Conservation (phyloP, 192 early-diverging fungal genomes). For the Coemansia sp. region DNA sequence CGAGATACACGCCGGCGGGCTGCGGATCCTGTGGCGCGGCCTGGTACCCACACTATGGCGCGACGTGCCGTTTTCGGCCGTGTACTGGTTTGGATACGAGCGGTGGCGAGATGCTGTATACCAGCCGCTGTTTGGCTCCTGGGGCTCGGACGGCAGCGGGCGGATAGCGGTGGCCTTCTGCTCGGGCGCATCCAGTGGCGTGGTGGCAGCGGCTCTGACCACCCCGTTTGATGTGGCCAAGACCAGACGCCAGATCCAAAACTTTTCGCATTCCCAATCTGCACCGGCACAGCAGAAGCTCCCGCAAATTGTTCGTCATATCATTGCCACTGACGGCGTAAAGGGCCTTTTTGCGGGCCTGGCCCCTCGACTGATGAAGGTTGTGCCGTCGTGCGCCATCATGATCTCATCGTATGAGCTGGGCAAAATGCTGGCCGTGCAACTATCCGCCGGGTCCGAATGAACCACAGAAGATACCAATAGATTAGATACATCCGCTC, state of each 20-base stretch:
- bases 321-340: conserved; percentile 33
- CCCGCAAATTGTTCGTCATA: conserved; percentile 28
- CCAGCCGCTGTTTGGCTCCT: conserved; percentile 16
- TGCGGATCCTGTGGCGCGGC: conserved; percentile 76
- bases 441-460: background rate
- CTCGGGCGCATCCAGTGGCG: conserved; percentile 81
- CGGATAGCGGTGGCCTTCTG: conserved; percentile 60
- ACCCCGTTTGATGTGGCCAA: conserved; percentile 97
- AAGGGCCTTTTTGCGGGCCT: conserved; percentile 51
- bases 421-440: conserved; percentile 49
- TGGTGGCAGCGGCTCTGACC: conserved; percentile 81
- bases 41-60: conserved; percentile 83
- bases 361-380: conserved; percentile 76
- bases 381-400: conserved; percentile 89
- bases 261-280: conserved; percentile 16
- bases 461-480: background rate
- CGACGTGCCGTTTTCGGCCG: conserved; percentile 93
- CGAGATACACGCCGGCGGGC: conserved; percentile 62
- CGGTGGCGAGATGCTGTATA: conserved; percentile 56
- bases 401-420: conserved; percentile 91
- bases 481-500: too few species aligned
- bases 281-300: conserved; percentile 17
- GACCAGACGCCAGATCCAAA: conserved; percentile 76
- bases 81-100: conserved; percentile 95
- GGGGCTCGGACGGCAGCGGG: background rate